Percentiles rank a stretch among this genome's conserved stretches.
Conservation (phyloP, 805 yeast genomes). For the Starmerella vaccinii region DNA sequence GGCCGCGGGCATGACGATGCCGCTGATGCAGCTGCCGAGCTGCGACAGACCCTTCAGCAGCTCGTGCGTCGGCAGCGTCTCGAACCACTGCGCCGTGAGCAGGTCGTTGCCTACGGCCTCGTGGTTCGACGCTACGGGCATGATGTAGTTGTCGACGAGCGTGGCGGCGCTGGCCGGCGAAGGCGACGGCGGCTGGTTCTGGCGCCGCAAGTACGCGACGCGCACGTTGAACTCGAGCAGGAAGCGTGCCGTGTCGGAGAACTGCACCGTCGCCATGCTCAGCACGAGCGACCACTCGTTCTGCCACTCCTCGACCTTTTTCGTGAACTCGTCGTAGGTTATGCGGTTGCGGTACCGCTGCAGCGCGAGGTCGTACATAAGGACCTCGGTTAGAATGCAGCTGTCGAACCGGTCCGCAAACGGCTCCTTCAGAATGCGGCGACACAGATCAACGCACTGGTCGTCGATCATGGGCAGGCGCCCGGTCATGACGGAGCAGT, state of each 20-base stretch:
- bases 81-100: neutral
- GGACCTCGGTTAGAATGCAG: constrained; percentile 69
- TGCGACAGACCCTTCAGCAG: constrained; percentile 16
- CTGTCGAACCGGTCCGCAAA: constrained; percentile 70
- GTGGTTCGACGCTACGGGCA: neutral
- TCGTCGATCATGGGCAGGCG: constrained; percentile 54
- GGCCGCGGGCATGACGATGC: constrained; percentile 36
- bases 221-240: constrained; percentile 36
- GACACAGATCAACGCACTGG: constrained; percentile 48
- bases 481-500: constrained; percentile 55
- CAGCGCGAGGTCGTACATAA: constrained; percentile 49
- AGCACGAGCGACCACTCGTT: constrained; percentile 61
- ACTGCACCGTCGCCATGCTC: constrained; percentile 61
- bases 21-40: constrained; percentile 37
- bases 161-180: constrained; percentile 1
- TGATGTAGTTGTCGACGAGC: neutral
- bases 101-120: neutral
- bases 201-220: constrained; percentile 8
- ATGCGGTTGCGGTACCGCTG: constrained; percentile 40
- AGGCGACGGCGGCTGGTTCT: neutral
- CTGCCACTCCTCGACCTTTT: constrained; percentile 50
- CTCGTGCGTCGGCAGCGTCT: neutral
- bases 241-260: constrained; percentile 61
- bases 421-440: constrained; percentile 45
- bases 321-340: constrained; percentile 34